These are phyloP conservation scores for Penstemon newberryi DNA, from an alignment of 257 asterid genomes.

Conservation along the genomic window DNA sequence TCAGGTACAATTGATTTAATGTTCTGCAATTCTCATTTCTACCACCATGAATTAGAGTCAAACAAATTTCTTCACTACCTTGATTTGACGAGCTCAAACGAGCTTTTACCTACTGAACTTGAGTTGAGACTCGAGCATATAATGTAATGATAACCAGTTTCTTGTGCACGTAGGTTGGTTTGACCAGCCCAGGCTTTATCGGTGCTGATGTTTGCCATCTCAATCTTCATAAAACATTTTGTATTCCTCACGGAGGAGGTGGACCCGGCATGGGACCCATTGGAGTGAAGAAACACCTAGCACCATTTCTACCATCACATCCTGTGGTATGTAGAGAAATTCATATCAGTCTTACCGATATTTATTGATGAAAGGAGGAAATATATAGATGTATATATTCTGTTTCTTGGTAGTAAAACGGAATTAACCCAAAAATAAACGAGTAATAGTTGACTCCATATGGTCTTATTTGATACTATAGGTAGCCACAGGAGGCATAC, in stretches of 20 bases:
- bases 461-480: conserved; percentile 20
- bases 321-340: conserved; percentile 67
- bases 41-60: background rate
- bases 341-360: background rate
- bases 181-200: conserved; percentile 93
- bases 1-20: conserved; percentile 54
- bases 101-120: background rate
- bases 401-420: background rate
- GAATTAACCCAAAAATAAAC: background rate
- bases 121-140: no score
- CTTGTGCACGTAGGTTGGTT: conserved; percentile 68
- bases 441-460: background rate
- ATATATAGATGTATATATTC: background rate
- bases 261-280: conserved; percentile 99
- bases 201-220: conserved; percentile 99
- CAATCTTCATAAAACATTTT: conserved; percentile 95
- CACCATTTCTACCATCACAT: conserved; percentile 91
- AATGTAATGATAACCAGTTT: background rate
- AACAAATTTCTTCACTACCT: no score
- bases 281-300: conserved; percentile 93
- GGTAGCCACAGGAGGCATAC: conserved; percentile 89
- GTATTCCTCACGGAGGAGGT: conserved; percentile 99
- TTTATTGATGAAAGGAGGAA: no score
- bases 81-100: no score
- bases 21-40: background rate